A percentile compares a stretch with the other conserved stretches of the same genome.
These are phyloP conservation scores for Rosa hybrid DNA, from an alignment of 331 rosid species.

Conservation along the genomic window DNA sequence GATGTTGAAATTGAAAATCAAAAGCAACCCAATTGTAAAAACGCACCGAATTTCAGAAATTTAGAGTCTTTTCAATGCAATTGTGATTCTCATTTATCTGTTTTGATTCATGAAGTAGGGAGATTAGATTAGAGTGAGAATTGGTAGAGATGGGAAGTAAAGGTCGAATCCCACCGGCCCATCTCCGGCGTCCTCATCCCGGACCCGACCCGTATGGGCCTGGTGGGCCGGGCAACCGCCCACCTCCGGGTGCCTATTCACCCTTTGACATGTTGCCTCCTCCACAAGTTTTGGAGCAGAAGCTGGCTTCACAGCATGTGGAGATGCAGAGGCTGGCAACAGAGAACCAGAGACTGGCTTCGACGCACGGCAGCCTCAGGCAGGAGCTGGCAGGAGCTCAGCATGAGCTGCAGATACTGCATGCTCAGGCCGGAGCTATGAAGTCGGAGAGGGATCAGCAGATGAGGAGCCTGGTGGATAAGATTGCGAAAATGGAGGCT, in stretches of 20 bases:
- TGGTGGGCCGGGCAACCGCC: conserved; percentile 38
- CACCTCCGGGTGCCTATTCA: conserved; percentile 46
- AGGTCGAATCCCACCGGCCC: conserved; percentile 81
- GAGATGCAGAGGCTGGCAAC: conserved; percentile 82
- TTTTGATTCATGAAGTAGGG: conserved; percentile 12
- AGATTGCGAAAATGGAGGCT: conserved; percentile 70
- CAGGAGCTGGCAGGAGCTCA: conserved; percentile 89
- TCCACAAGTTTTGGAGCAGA: conserved; percentile 83
- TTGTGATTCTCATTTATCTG: not conserved
- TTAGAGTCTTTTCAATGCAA: not conserved
- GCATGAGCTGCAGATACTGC: conserved; percentile 78
- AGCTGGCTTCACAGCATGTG: conserved; percentile 74
- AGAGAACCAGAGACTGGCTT: conserved; percentile 81
- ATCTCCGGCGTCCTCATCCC: conserved; percentile 57
- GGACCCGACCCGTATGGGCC: conserved; percentile 54
- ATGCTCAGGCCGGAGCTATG: conserved; percentile 58
- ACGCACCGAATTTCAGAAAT: not conserved
- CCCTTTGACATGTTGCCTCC: conserved; percentile 64
- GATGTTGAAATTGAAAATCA: not conserved
- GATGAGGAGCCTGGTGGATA: conserved; percentile 46
- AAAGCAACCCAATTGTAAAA: conserved; percentile 4
- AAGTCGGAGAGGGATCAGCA: conserved; percentile 79
- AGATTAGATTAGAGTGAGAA: not conserved
- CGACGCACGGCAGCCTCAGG: conserved; percentile 71
- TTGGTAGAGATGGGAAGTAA: conserved; percentile 72